These are phyloP conservation scores for Dendrobium chrysotoxum DNA, from an alignment of 106 monocot species.

Conservation along the genomic window DNA sequence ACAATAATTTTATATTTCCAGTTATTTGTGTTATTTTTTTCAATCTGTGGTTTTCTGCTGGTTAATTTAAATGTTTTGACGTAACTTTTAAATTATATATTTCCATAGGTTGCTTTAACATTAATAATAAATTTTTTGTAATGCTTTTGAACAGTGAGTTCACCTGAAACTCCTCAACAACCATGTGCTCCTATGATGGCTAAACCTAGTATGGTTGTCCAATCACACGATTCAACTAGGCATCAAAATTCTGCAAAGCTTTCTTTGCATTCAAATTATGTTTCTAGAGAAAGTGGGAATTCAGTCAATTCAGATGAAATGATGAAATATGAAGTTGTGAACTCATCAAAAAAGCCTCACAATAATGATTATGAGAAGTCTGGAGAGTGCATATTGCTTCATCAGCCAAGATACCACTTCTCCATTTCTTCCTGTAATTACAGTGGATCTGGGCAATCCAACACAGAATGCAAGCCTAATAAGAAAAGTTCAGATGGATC, in stretches of 20 bases:
- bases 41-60: neutral
- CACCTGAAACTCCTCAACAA: slow-evolving; percentile 10
- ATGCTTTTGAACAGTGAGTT: slow-evolving; percentile 13
- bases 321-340: neutral
- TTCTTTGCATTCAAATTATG: slow-evolving; percentile 9
- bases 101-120: neutral
- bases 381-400: neutral
- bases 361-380: neutral
- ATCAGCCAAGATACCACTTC: neutral
- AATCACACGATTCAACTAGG: slow-evolving; percentile 3
- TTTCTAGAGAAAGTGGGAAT: neutral
- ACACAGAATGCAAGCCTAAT: neutral
- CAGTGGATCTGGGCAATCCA: neutral
- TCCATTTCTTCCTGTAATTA: no score
- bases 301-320: neutral
- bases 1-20: neutral
- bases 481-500: neutral
- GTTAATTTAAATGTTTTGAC: neutral
- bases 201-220: neutral
- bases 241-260: slow-evolving; percentile 1
- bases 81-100: neutral
- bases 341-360: neutral
- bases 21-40: neutral
- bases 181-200: neutral
- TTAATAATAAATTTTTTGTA: neutral